Percentiles rank a stretch among this genome's conserved stretches.
Conservation (phyloP, 2,329 filamentous ascomycete genomes). For the Talaromyces sp. region DNA sequence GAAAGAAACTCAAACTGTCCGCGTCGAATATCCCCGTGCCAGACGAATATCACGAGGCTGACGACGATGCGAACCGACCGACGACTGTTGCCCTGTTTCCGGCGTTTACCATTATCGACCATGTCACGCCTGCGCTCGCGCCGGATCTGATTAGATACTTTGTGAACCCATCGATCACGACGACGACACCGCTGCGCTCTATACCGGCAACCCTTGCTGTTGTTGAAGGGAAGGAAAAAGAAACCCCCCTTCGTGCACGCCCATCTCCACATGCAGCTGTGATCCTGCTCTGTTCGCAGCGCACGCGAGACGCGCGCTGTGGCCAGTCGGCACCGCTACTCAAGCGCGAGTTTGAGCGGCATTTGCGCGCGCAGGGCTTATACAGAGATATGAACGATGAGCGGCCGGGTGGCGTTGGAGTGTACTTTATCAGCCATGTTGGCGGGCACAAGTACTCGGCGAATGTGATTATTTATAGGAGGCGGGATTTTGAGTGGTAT, state of each 20-base stretch:
- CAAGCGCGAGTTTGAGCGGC: conserved; percentile 82
- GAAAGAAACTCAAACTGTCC: conserved; percentile 78
- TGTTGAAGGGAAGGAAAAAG: not conserved
- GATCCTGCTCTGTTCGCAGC: conserved; percentile 90
- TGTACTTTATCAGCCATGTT: conserved; percentile 95
- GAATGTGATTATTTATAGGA: conserved; percentile 88
- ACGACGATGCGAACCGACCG: conserved; percentile 56
- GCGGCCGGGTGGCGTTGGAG: conserved; percentile 83
- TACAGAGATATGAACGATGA: conserved; percentile 85
- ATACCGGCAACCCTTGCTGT: not conserved
- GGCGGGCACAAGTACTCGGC: conserved; percentile 96
- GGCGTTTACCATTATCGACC: conserved; percentile 75
- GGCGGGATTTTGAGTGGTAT: conserved; percentile 42
- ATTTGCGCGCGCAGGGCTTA: conserved; percentile 77
- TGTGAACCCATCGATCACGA: conserved; percentile 67
- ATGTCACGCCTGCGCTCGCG: conserved; percentile 72
- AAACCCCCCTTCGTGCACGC: conserved; percentile 50
- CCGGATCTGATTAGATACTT: conserved; percentile 66
- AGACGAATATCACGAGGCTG: conserved; percentile 53
- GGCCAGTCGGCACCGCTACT: conserved; percentile 89
- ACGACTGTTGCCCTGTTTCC: conserved; percentile 82
- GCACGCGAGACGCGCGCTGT: conserved; percentile 89
- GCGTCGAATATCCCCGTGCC: conserved; percentile 88
- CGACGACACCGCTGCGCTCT: conserved; percentile 62
- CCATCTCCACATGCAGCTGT: conserved; percentile 78